phyloP scores from a whole-genome alignment of 2,329 filamentous ascomycete species.

The Xylaria sp. region DNA sequence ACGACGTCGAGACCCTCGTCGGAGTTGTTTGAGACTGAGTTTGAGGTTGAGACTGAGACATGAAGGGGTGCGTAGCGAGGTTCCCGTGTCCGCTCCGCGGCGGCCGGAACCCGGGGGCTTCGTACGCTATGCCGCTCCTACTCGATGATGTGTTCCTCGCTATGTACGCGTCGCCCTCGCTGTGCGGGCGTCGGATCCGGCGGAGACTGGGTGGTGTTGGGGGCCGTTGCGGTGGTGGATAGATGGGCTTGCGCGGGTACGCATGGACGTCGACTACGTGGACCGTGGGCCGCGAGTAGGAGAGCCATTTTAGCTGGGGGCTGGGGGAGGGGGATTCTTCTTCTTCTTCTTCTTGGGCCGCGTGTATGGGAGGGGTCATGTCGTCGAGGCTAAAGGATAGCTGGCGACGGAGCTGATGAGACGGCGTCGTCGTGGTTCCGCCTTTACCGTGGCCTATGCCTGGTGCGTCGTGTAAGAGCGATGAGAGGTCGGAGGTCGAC shows the following conservation, averaged over 20 bases:
- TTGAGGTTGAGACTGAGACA: slow-evolving; percentile 12
- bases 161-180: slow-evolving; percentile 26
- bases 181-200: slow-evolving; percentile 24
- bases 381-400: slow-evolving; percentile 53
- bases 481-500: slow-evolving; percentile 48
- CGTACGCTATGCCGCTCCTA: slow-evolving; percentile 20
- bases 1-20: not conserved
- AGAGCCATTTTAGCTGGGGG: slow-evolving; percentile 26
- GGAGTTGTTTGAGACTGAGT: not conserved
- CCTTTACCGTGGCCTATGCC: slow-evolving; percentile 24
- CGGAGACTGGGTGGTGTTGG: slow-evolving; percentile 35
- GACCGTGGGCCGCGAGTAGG: slow-evolving; percentile 40
- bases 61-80: slow-evolving; percentile 39
- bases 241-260: slow-evolving; percentile 45
- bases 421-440: slow-evolving; percentile 19
- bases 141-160: slow-evolving; percentile 2
- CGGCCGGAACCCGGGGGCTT: slow-evolving; percentile 37
- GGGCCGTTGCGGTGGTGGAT: slow-evolving; percentile 39
- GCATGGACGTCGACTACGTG: slow-evolving; percentile 46
- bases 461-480: slow-evolving; percentile 44
- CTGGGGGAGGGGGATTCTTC: slow-evolving; percentile 7
- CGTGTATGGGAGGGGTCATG: slow-evolving; percentile 30
- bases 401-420: slow-evolving; percentile 45
- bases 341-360: slow-evolving; percentile 6
- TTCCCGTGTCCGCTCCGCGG: slow-evolving; percentile 42